Conservation (phyloP, 2,329 filamentous ascomycete species). For the Hirsutella minnesotensis region DNA sequence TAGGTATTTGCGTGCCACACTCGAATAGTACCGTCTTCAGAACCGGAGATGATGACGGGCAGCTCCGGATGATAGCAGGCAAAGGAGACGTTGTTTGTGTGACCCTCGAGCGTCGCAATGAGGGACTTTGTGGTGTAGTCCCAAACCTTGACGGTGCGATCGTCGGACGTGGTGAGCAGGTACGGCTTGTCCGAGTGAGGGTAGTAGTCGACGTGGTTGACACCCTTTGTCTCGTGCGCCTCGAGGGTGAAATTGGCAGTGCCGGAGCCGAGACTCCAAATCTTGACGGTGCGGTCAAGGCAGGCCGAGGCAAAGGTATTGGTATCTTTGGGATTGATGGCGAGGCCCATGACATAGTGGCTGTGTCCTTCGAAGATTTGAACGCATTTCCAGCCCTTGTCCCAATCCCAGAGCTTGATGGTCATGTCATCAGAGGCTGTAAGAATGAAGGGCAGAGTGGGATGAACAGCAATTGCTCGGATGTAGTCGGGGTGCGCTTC, state of each 20-base stretch:
- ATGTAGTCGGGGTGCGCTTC: slow-evolving; percentile 98
- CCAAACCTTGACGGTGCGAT: slow-evolving; percentile 96
- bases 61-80: slow-evolving; percentile 96
- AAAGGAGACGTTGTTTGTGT: slow-evolving; percentile 96
- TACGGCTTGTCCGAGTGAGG: slow-evolving; percentile 69
- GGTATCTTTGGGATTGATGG: slow-evolving; percentile 95
- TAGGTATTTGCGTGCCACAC: slow-evolving; percentile 99
- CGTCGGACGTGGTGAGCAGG: slow-evolving; percentile 90
- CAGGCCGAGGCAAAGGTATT: slow-evolving; percentile 89
- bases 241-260: slow-evolving; percentile 94
- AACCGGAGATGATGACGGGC: slow-evolving; percentile 93
- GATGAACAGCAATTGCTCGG: slow-evolving; percentile 89
- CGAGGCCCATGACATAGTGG: slow-evolving; percentile 92
- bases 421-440: slow-evolving; percentile 98
- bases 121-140: slow-evolving; percentile 97
- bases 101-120: slow-evolving; percentile 91
- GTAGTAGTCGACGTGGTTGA: slow-evolving; percentile 93
- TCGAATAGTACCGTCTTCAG: slow-evolving; percentile 92
- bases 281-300: slow-evolving; percentile 92
- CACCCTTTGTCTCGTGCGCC: slow-evolving; percentile 92
- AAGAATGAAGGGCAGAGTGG: slow-evolving; percentile 87
- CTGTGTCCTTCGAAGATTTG: slow-evolving; percentile 94
- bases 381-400: slow-evolving; percentile 95
- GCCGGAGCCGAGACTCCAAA: slow-evolving; percentile 91
- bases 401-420: slow-evolving; percentile 98